Percentiles rank a stretch among this genome's conserved stretches.
Evolutionary conservation across 2,329 filamentous ascomycete genomes (phyloP).

Genomic region (Metarhizium robertsii): DNA sequence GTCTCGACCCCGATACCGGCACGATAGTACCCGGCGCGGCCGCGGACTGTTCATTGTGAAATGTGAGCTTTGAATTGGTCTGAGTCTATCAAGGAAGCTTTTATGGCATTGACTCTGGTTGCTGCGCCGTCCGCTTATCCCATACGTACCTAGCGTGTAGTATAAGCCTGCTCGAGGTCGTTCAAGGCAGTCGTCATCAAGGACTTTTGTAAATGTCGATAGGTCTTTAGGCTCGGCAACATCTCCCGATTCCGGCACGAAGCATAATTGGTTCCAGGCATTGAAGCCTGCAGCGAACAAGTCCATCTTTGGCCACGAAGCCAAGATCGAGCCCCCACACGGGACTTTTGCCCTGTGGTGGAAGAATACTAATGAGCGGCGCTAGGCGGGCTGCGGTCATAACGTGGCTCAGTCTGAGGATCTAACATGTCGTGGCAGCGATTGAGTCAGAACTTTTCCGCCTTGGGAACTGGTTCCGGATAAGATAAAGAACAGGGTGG

Average conservation of each 20-base stretch:
- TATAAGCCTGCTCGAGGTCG: slow-evolving; percentile 26
- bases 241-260: slow-evolving; percentile 14
- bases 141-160: slow-evolving; percentile 37
- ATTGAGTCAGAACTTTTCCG: background rate
- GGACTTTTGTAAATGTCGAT: slow-evolving; percentile 30
- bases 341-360: background rate
- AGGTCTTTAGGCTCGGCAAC: slow-evolving; percentile 35
- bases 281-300: slow-evolving; percentile 50
- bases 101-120: background rate
- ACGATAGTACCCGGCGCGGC: background rate
- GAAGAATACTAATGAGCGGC: background rate
- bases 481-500: background rate
- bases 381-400: background rate
- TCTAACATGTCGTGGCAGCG: background rate
- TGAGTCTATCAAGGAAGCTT: background rate
- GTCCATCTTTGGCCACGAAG: slow-evolving; percentile 25
- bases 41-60: slow-evolving; percentile 1
- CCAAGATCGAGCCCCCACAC: background rate
- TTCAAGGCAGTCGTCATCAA: slow-evolving; percentile 26
- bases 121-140: background rate
- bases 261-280: slow-evolving; percentile 45
- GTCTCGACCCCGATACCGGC: slow-evolving; percentile 3
- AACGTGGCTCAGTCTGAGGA: background rate
- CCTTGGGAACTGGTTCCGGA: background rate
- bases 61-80: background rate